Conservation (phyloP, 2,329 filamentous ascomycete genomes). For the Hypoxylon sp. region DNA sequence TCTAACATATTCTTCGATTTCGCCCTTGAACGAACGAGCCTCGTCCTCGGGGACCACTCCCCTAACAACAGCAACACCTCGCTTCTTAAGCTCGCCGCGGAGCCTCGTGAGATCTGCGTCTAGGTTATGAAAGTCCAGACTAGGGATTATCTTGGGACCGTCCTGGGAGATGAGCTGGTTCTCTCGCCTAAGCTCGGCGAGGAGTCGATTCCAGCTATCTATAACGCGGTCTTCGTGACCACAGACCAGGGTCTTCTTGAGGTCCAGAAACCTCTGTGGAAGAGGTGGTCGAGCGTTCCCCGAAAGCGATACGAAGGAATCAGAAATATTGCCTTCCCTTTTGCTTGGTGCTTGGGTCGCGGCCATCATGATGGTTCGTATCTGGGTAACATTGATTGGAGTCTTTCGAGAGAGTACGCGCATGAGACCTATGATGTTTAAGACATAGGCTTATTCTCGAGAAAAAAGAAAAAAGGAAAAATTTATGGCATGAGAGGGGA, state of each 20-base stretch:
- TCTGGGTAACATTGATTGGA: not conserved
- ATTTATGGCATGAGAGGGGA: not conserved
- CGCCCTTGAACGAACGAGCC: conserved; percentile 70
- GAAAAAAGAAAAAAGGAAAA: not conserved
- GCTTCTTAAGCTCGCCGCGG: conserved; percentile 62
- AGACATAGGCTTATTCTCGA: too few relatives aligned
- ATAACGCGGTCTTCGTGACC: conserved; percentile 58
- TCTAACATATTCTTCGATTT: conserved; percentile 69
- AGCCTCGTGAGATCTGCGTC: conserved; percentile 48
- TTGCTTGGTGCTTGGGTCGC: conserved; percentile 46
- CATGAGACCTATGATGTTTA: not conserved
- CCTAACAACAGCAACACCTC: conserved; percentile 70
- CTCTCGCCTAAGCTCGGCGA: conserved; percentile 55
- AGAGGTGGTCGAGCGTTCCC: conserved; percentile 55
- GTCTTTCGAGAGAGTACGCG: conserved; percentile 10
- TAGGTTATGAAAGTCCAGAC: conserved; percentile 57
- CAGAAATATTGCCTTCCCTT: conserved; percentile 68
- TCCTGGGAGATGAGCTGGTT: conserved; percentile 55
- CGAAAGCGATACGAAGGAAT: conserved; percentile 67
- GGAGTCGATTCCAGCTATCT: conserved; percentile 58
- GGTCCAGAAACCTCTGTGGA: conserved; percentile 61
- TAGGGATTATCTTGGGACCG: conserved; percentile 60
- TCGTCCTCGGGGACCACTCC: conserved; percentile 70
- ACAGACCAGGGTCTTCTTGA: conserved; percentile 61
- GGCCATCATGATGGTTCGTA: conserved; percentile 27